A percentile compares a stretch with the other conserved stretches of the same genome.
Conservation (phyloP, 345 rosid species). For the Rubroshorea leprosula region DNA sequence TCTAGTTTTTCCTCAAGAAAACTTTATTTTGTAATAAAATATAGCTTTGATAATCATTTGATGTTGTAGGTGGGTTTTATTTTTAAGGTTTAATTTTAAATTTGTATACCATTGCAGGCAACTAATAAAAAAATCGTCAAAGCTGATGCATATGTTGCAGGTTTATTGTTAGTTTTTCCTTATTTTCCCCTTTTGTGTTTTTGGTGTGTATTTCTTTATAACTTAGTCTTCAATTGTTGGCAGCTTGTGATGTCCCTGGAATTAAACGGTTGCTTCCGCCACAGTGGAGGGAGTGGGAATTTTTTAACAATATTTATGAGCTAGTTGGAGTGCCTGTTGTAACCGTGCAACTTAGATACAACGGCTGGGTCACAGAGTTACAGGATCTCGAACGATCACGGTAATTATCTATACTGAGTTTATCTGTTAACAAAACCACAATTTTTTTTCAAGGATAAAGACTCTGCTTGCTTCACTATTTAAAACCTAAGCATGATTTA, state of each 20-base stretch:
- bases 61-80: background rate
- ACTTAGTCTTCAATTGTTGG: constrained; percentile 9
- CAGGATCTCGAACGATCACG: constrained; percentile 76
- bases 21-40: too few species aligned
- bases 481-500: background rate
- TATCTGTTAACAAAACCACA: too few species aligned
- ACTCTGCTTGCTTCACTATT: background rate
- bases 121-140: constrained; percentile 66
- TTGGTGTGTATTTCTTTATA: background rate
- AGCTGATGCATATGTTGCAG: constrained; percentile 98
- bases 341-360: constrained; percentile 89
- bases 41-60: too few species aligned
- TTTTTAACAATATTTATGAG: constrained; percentile 75
- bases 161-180: constrained; percentile 22
- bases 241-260: constrained; percentile 97
- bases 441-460: background rate
- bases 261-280: constrained; percentile 85
- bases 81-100: constrained; percentile 1
- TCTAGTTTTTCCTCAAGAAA: too few species aligned
- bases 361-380: constrained; percentile 96
- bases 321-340: constrained; percentile 91
- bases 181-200: background rate
- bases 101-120: constrained; percentile 45
- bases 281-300: constrained; percentile 67
- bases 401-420: constrained; percentile 29